Evolutionary conservation across 148 eudicot species (phyloP).

Genomic region (Diospyros kaki): DNA sequence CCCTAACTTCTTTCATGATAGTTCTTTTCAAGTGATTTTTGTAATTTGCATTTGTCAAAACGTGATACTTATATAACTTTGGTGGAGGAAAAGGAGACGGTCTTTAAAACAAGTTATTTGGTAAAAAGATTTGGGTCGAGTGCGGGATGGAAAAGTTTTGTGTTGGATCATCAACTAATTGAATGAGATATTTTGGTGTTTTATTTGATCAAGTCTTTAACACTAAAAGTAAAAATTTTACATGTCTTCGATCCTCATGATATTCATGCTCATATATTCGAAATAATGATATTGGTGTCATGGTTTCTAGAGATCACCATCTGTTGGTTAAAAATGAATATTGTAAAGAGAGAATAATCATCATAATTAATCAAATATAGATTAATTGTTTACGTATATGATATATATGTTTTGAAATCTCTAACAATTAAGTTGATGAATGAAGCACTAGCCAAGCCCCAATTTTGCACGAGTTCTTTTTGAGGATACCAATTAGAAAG

Average conservation of each 20-base stretch:
- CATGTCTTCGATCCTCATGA: not conserved
- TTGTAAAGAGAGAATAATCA: not conserved
- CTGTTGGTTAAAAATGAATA: not conserved
- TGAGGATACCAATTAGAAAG: too few species aligned
- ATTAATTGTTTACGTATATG: not conserved
- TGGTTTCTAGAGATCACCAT: not conserved
- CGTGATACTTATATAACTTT: constrained; percentile 33
- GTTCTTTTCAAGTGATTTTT: constrained; percentile 43
- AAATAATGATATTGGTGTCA: not conserved
- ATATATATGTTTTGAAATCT: too few species aligned
- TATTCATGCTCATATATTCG: not conserved
- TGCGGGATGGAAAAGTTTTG: constrained; percentile 57
- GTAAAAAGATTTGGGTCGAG: constrained; percentile 43
- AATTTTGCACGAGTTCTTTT: too few species aligned
- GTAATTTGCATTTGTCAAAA: constrained; percentile 36
- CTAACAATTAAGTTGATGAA: too few species aligned
- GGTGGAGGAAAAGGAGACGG: constrained; percentile 46
- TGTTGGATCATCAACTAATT: constrained; percentile 36
- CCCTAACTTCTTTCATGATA: constrained; percentile 21
- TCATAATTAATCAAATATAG: not conserved
- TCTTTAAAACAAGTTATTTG: constrained; percentile 35
- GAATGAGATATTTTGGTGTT: constrained; percentile 48
- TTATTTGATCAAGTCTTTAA: constrained; percentile 39
- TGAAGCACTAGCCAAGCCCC: too few species aligned
- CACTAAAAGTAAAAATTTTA: constrained; percentile 31